Percentiles rank a stretch among this genome's conserved stretches.
Conservation (phyloP, 345 rosid species). For the Cardamine resedifolia region DNA sequence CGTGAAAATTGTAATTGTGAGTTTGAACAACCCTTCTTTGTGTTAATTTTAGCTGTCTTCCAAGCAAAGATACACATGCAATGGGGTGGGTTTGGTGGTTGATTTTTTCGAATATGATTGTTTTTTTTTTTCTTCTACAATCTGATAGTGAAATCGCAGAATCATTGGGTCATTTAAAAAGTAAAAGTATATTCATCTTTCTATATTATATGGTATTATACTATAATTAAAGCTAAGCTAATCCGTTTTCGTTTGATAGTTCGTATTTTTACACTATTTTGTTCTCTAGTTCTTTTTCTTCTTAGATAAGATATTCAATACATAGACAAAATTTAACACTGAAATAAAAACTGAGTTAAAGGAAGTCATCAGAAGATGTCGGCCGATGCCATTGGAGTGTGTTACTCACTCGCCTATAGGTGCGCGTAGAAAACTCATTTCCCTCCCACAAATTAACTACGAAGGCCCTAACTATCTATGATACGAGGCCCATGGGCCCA, state of each 20-base stretch:
- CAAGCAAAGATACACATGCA: constrained; percentile 34
- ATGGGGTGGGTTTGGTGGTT: constrained; percentile 20
- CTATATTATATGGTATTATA: not conserved
- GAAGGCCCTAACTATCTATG: not conserved
- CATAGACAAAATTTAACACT: not conserved
- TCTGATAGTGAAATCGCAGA: not conserved
- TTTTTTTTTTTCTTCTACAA: not conserved
- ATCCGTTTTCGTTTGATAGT: not conserved
- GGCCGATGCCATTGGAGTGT: constrained; percentile 34
- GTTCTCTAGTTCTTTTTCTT: not conserved
- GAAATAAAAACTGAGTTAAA: not conserved
- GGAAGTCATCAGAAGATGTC: constrained; percentile 5
- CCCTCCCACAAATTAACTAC: not conserved
- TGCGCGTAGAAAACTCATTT: not conserved
- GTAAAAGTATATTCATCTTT: not conserved
- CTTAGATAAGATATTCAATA: not conserved
- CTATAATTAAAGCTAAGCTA: not conserved
- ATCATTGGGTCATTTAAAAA: constrained; percentile 11
- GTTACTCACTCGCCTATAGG: not conserved
- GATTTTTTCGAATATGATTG: not conserved
- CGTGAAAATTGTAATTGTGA: constrained; percentile 2
- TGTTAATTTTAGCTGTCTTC: constrained; percentile 34
- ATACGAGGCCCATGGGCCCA: constrained; percentile 26
- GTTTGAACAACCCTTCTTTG: constrained; percentile 13
- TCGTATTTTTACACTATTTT: not conserved